phyloP scores from a whole-genome alignment of 495 filamentous ascomycete species.

The Hyaloscypha hepaticicola region DNA sequence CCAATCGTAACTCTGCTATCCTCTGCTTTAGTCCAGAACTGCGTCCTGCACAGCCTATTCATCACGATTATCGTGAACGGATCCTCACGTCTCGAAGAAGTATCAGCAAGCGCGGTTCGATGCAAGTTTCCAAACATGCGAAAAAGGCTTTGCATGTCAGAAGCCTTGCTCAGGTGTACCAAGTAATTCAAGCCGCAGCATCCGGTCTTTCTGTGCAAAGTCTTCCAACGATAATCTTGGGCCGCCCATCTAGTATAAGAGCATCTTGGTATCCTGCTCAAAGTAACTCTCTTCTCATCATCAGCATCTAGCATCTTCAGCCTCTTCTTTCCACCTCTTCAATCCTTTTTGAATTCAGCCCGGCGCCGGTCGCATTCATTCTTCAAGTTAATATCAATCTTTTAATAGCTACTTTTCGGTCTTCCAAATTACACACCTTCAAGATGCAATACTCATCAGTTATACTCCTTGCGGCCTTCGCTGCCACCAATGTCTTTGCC shows the following conservation, averaged over 20 bases:
- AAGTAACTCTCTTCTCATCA: constrained; percentile 26
- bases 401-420: constrained; percentile 23
- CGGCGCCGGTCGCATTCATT: constrained; percentile 30
- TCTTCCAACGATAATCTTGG: constrained; percentile 6
- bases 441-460: constrained; percentile 36
- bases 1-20: constrained; percentile 18
- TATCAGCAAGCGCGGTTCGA: constrained; percentile 9
- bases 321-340: constrained; percentile 22
- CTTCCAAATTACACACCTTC: constrained; percentile 22
- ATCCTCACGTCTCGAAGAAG: constrained; percentile 9
- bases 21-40: constrained; percentile 8
- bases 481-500: constrained; percentile 35
- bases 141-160: constrained; percentile 18
- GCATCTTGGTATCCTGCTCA: constrained; percentile 18
- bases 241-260: constrained; percentile 20
- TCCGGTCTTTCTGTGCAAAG: constrained; percentile 22
- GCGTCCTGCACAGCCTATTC: constrained; percentile 10
- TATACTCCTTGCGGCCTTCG: constrained; percentile 33
- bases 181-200: constrained; percentile 25
- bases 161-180: constrained; percentile 17
- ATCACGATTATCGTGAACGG: not conserved
- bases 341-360: constrained; percentile 26
- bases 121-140: constrained; percentile 13
- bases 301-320: constrained; percentile 27
- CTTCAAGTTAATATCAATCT: constrained; percentile 18